Percentiles rank a stretch among this genome's conserved stretches.
These are phyloP conservation scores for Boletus speciosus DNA, from an alignment of 768 basidiomycete species.

Conservation along the genomic window DNA sequence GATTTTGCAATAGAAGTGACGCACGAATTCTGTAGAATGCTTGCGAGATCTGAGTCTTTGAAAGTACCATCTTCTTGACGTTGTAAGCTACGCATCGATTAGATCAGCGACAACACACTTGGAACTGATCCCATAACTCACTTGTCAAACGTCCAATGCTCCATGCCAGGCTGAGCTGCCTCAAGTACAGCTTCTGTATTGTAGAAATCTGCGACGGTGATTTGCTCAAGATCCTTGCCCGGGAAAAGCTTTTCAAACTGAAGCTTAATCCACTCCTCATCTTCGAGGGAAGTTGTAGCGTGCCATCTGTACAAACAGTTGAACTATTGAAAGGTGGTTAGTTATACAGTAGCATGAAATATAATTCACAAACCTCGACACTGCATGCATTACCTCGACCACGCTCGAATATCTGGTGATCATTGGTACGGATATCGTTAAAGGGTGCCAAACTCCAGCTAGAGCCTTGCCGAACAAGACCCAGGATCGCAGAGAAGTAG, in stretches of 20 bases:
- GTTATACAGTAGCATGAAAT: not conserved
- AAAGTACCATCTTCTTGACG: constrained; percentile 59
- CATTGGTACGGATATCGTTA: constrained; percentile 59
- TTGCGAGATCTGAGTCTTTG: constrained; percentile 68
- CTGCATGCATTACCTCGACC: constrained; percentile 81
- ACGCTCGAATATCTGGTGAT: constrained; percentile 69
- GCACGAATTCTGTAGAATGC: constrained; percentile 63
- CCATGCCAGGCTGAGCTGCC: constrained; percentile 41
- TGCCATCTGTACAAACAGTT: constrained; percentile 87
- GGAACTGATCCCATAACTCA: constrained; percentile 25
- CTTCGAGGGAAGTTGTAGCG: constrained; percentile 67
- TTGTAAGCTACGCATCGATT: constrained; percentile 41
- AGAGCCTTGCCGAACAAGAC: constrained; percentile 71
- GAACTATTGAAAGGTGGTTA: constrained; percentile 46
- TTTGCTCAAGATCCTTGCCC: constrained; percentile 45
- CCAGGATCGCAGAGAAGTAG: constrained; percentile 78
- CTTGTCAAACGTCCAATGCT: constrained; percentile 68
- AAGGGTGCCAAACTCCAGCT: constrained; percentile 79
- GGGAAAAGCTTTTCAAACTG: constrained; percentile 54
- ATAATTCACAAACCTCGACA: constrained; percentile 55
- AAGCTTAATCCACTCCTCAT: constrained; percentile 63
- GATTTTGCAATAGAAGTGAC: constrained; percentile 22
- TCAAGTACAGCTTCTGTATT: constrained; percentile 38
- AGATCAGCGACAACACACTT: not conserved
- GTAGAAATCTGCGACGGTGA: constrained; percentile 52